Conservation (phyloP, 306 rosid species). For the Alnus rubra region DNA sequence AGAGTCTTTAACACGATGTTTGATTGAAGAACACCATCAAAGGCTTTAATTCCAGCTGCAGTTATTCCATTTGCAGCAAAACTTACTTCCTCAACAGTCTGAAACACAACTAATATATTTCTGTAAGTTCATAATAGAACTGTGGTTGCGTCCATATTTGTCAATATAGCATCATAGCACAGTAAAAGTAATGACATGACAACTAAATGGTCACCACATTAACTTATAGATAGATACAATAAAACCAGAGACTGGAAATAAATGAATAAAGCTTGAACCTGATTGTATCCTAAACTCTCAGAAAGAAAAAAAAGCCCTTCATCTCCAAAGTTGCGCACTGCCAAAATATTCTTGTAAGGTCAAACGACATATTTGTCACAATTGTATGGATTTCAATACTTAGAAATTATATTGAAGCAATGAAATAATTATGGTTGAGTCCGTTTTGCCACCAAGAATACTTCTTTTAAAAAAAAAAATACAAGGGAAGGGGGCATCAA, state of each 20-base stretch:
- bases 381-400: not conserved
- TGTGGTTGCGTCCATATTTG: not conserved
- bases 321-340: slow-evolving; percentile 97
- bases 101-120: slow-evolving; percentile 29
- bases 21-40: slow-evolving; percentile 95
- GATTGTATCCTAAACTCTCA: slow-evolving; percentile 86
- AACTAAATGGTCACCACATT: not conserved
- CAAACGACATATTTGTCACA: slow-evolving; percentile 6
- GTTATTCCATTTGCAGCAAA: slow-evolving; percentile 99
- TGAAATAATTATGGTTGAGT: slow-evolving; percentile 2
- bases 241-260: slow-evolving; percentile 20
- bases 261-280: slow-evolving; percentile 44
- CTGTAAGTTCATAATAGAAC: slow-evolving; percentile 19
- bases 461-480: not conserved
- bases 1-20: slow-evolving; percentile 78
- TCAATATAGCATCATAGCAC: not conserved
- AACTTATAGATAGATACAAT: slow-evolving; percentile 5
- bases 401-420: slow-evolving; percentile 10
- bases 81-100: slow-evolving; percentile 91
- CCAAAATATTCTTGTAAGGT: slow-evolving; percentile 21
- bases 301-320: slow-evolving; percentile 92
- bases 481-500: not conserved
- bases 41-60: slow-evolving; percentile 82
- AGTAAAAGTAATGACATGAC: not conserved
- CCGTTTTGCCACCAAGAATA: slow-evolving; percentile 6